phyloP scores from a whole-genome alignment of 108 stramenopile genomes.

The Epithemia pelagica region DNA sequence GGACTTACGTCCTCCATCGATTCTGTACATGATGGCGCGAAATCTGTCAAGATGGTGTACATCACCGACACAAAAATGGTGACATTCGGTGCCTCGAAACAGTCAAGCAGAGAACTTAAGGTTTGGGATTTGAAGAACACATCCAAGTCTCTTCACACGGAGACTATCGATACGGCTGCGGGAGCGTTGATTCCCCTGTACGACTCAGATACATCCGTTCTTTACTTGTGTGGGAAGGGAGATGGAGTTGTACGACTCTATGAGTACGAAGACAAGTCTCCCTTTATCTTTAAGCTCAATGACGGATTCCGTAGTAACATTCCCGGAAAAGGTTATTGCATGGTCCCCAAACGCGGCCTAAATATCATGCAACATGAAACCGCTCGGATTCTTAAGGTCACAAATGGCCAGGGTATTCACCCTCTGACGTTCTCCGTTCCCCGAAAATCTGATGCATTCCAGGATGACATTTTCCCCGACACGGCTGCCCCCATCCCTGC shows the following conservation, averaged over 20 bases:
- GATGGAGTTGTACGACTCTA: slow-evolving; percentile 97
- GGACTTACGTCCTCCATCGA: slow-evolving; percentile 37
- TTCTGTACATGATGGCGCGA: slow-evolving; percentile 89
- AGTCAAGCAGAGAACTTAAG: slow-evolving; percentile 92
- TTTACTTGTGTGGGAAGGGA: slow-evolving; percentile 98
- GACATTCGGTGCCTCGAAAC: slow-evolving; percentile 88
- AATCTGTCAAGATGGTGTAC: slow-evolving; percentile 84
- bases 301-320: slow-evolving; percentile 91
- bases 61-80: slow-evolving; percentile 85
- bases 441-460: slow-evolving; percentile 97
- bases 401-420: slow-evolving; percentile 83
- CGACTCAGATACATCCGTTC: slow-evolving; percentile 85
- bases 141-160: slow-evolving; percentile 55
- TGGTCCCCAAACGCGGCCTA: slow-evolving; percentile 94
- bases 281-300: slow-evolving; percentile 76
- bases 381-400: slow-evolving; percentile 91
- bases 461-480: slow-evolving; percentile 97
- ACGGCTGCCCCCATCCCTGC: slow-evolving; percentile 70
- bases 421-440: slow-evolving; percentile 93
- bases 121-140: slow-evolving; percentile 93
- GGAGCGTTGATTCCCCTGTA: slow-evolving; percentile 97
- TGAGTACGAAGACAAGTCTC: slow-evolving; percentile 90
- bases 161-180: slow-evolving; percentile 93
- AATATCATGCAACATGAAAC: slow-evolving; percentile 94
- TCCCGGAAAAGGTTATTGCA: slow-evolving; percentile 94